Evolutionary conservation across 805 yeast genomes (phyloP), one percentile per base, ranked within the genome.

Genomic region (Ogataea dorogensis): DNA sequence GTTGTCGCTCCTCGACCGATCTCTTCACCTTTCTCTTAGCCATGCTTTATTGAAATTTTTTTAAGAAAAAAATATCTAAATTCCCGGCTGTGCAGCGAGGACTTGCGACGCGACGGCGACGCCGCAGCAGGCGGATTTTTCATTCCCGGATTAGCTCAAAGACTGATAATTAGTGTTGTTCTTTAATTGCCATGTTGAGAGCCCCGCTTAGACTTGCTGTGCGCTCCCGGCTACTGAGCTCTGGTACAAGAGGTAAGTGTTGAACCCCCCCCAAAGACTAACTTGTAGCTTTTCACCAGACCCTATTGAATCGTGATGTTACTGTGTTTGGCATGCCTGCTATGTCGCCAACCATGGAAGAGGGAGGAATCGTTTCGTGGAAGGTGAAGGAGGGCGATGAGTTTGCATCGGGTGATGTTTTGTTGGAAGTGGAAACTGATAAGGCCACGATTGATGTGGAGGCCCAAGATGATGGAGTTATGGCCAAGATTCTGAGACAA

Each of bases 311-410:
- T 31, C 28, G 35, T 25, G 71, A 64, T 2, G 77, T 74, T 4
- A 55, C 65, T 14, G 62, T 68, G 23, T 87, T 86, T 65, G 79
- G 71, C 36, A 91, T 91, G 98, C 98, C 98, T 4, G 97, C 98
- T 17, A 86, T 91, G 96, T 89, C 97, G 5, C 98, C 98, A 27
- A 91, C 98, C 5, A 91, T 91, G 98, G 87, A 88, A 19, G 86
- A 81, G 57, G 98, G 98, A 25, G 96, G 95, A 5, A 75, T 91
- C 46, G 86, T 87, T 9, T 71, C 78, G 36, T 91, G 98, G 98
- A 85, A 86, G 58, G 70, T 80, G 53, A 80, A 88, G 59, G 81
- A 73, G 32, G 86, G 86, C 18, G 93, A 86, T 4, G 37, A 69
- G 4, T 91, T 83, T 63, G 55, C 67, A 20, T 74, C 94, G 6